phyloP scores from a whole-genome alignment of 805 yeast genomes.

The Candida silvicultrix region DNA sequence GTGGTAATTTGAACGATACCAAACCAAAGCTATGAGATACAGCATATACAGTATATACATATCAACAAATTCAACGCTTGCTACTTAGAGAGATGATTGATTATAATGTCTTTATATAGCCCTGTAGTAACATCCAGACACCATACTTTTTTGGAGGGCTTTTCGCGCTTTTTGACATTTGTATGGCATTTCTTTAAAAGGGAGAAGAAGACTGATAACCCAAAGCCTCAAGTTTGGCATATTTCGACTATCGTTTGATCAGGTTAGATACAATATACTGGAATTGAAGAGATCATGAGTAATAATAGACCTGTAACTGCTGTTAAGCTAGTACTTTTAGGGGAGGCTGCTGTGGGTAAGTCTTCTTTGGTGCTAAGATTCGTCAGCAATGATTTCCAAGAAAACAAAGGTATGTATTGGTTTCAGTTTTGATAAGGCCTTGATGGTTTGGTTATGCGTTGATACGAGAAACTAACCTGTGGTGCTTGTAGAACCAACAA shows the following conservation, averaged over 20 bases:
- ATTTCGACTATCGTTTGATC: neutral
- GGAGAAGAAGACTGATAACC: neutral
- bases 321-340: constrained; percentile 85
- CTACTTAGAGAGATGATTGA: too few relatives aligned
- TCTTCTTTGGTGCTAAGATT: constrained; percentile 88
- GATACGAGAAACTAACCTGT: constrained; percentile 9
- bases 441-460: too few relatives aligned
- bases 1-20: constrained; percentile 34
- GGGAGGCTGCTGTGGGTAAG: constrained; percentile 98
- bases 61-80: too few relatives aligned
- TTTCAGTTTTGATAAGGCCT: too few relatives aligned
- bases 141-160: too few relatives aligned
- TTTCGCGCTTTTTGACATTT: too few relatives aligned
- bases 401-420: constrained; percentile 65
- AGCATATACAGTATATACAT: too few relatives aligned
- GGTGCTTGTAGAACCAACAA: constrained; percentile 66
- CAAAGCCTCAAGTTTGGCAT: neutral
- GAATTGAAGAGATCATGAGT: constrained; percentile 2
- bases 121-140: too few relatives aligned
- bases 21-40: constrained; percentile 30
- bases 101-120: too few relatives aligned
- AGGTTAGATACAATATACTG: neutral
- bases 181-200: neutral
- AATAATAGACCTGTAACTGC: constrained; percentile 44
- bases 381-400: constrained; percentile 93